Base-by-base conservation (phyloP, 768 basidiomycete species). In the Mycena maculata region DNA sequence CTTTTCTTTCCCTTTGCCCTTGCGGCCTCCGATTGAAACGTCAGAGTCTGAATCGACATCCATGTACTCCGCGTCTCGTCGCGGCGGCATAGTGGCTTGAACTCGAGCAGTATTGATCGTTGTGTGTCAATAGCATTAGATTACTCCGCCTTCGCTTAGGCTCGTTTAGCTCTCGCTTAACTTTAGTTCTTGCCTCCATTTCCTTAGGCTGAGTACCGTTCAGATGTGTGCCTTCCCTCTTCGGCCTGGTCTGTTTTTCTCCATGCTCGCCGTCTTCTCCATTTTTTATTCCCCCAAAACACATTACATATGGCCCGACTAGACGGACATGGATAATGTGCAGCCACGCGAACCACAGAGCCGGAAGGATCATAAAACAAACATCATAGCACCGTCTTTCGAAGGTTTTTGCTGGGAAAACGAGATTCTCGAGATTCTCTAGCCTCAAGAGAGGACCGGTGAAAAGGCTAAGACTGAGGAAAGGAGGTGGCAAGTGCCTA, bases 21-120 rank as follows among this genome's bases (percentile, higher is more conserved):
- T 59, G 41, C 88, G 86, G 47, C 86, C 87, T 15, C 84, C 82
- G 45, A 91, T 77, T 39, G 89, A 90, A 27, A 89, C 87, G 69
- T 92, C 92, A 4, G 91, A 92, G 75, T 91, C 92, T 2, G 88
- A 91, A 73, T 90, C 89, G 49, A 85, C 82, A 31, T 85, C 85
- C 83, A 86, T 87, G 71, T 84, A 83, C 50, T 80, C 77, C 53
- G 75, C 72, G 69, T 80, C 81, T 56, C 71, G 74, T 68, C 78
- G 80, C 11, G 79, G 72, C 76, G 79, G 72, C 76, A 81, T 82
- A 42, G 59, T 67, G 58, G 20, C 16, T 22, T 27, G 13, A 23
- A 48, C 18, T 28, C 23, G 44, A n/a, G n/a, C n/a, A n/a, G 16
- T 54, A 22, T 56, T 42, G 45, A 47, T 31, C 39, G 48, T 68